These are phyloP conservation scores for Euphorbia celastroides DNA, from an alignment of 441 rosid species.

Conservation along the genomic window DNA sequence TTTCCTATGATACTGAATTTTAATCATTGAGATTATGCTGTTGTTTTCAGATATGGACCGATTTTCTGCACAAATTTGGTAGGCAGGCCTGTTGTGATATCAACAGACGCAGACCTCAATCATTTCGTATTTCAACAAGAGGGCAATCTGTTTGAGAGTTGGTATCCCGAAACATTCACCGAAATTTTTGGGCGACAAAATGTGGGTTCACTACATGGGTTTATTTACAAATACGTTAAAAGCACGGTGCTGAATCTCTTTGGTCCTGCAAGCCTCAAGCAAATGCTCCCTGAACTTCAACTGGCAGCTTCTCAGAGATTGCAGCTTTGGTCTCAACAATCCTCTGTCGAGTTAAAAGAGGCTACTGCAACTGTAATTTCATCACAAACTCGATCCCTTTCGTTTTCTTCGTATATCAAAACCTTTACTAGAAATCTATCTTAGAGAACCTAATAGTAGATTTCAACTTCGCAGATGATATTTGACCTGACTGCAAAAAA, in stretches of 20 bases:
- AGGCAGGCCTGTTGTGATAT: slow-evolving; percentile 25
- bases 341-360: slow-evolving; percentile 70
- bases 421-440: slow-evolving; percentile 9
- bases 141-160: slow-evolving; percentile 25
- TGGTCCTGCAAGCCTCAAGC: slow-evolving; percentile 77
- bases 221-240: slow-evolving; percentile 20
- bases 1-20: too few species aligned
- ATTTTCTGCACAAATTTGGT: slow-evolving; percentile 27
- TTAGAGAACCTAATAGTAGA: slow-evolving; percentile 18
- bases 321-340: slow-evolving; percentile 55
- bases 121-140: slow-evolving; percentile 30
- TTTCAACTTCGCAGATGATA: slow-evolving; percentile 20
- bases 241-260: slow-evolving; percentile 38
- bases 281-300: slow-evolving; percentile 85
- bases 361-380: slow-evolving; percentile 71
- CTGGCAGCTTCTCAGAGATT: slow-evolving; percentile 45
- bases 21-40: too few species aligned
- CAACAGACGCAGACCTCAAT: slow-evolving; percentile 27
- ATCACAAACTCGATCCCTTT: slow-evolving; percentile 4
- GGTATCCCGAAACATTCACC: slow-evolving; percentile 24
- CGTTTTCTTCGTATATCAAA: neutral
- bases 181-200: slow-evolving; percentile 22
- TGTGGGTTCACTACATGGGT: slow-evolving; percentile 12
- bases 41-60: slow-evolving; percentile 27
- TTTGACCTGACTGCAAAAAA: slow-evolving; percentile 24